phyloP scores from a whole-genome alignment of 2,329 filamentous ascomycete species.

The Scopulariopsis brevicaulis region DNA sequence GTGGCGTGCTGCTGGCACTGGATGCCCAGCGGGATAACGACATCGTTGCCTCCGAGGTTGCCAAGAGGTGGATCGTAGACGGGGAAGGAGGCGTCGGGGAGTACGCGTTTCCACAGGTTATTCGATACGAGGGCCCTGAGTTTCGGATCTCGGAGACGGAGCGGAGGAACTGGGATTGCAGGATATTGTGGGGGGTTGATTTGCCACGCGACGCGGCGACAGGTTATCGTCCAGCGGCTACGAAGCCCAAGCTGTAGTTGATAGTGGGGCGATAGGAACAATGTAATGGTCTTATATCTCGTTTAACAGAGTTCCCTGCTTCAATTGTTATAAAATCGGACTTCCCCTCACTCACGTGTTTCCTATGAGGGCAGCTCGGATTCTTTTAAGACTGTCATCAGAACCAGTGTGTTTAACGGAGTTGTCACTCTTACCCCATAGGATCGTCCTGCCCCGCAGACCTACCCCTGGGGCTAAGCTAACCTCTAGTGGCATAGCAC shows the following conservation, averaged over 20 bases:
- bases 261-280: not conserved
- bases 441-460: not conserved
- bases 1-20: not conserved
- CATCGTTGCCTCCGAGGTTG: not conserved
- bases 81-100: not conserved
- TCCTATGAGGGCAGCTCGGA: too few relatives aligned
- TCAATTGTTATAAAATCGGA: too few relatives aligned
- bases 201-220: not conserved
- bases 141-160: not conserved
- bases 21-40: not conserved
- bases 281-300: too few relatives aligned
- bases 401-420: too few relatives aligned
- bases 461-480: not conserved
- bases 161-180: not conserved
- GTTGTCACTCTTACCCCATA: not conserved
- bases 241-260: not conserved
- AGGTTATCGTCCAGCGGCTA: not conserved
- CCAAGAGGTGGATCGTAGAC: not conserved
- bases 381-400: too few relatives aligned
- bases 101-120: not conserved
- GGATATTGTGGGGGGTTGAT: not conserved
- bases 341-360: too few relatives aligned
- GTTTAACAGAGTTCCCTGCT: too few relatives aligned
- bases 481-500: not conserved
- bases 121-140: not conserved